A percentile compares a stretch with the other conserved stretches of the same genome.
These are phyloP conservation scores for Athelia sp. DNA, from an alignment of 1,284 basidiomycete genomes.

Conservation along the genomic window DNA sequence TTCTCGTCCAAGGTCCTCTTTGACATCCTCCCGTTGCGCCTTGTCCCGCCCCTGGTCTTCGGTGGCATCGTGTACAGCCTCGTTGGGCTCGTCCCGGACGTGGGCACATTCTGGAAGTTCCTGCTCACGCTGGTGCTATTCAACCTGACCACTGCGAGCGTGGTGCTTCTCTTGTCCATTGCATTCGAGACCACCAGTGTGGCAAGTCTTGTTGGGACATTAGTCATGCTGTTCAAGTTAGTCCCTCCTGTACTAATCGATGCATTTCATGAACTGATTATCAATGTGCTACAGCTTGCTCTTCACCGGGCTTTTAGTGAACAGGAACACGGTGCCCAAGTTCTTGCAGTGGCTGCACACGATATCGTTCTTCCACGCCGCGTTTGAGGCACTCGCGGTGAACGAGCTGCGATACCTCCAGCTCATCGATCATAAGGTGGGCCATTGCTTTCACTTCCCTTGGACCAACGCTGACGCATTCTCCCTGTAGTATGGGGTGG, in stretches of 20 bases:
- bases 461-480: neutral
- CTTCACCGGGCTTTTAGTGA: constrained; percentile 94
- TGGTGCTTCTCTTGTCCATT: constrained; percentile 88
- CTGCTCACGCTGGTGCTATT: constrained; percentile 92
- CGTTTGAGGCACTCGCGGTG: constrained; percentile 92
- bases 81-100: constrained; percentile 88
- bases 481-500: constrained; percentile 79
- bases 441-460: constrained; percentile 13
- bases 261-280: neutral
- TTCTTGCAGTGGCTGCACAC: constrained; percentile 84
- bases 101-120: constrained; percentile 95
- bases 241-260: constrained; percentile 28
- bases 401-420: constrained; percentile 95
- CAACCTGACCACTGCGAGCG: constrained; percentile 90
- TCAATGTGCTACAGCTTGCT: constrained; percentile 56
- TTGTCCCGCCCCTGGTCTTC: constrained; percentile 92
- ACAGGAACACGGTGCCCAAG: constrained; percentile 78
- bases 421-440: constrained; percentile 82
- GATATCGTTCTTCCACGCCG: constrained; percentile 96
- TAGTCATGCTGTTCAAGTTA: constrained; percentile 97
- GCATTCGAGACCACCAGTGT: constrained; percentile 82
- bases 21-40: constrained; percentile 89
- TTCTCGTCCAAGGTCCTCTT: constrained; percentile 96
- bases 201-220: constrained; percentile 88
- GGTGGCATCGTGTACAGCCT: constrained; percentile 93